Evolutionary conservation across 352 stramenopile genomes (phyloP).

Genomic region (Elongisporangium undulatum): DNA sequence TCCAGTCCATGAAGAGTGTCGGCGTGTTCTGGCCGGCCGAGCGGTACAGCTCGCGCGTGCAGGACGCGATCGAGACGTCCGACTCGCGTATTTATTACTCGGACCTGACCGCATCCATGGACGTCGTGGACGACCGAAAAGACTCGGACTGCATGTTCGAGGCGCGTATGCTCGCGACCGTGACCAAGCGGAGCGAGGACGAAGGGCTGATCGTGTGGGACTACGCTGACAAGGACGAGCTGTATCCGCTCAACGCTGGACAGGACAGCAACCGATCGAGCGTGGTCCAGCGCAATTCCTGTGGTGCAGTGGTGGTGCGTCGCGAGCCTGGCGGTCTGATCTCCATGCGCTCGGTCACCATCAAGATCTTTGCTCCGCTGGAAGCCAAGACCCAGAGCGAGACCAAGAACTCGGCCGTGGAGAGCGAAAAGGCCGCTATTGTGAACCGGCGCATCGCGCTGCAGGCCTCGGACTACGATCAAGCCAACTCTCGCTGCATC

Average conservation of each 20-base stretch:
- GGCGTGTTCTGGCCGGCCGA: constrained; percentile 53
- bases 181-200: constrained; percentile 14
- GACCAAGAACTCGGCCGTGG: constrained; percentile 1
- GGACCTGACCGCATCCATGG: constrained; percentile 36
- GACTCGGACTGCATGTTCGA: constrained; percentile 46
- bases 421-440: constrained; percentile 25
- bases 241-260: constrained; percentile 25
- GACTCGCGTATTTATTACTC: constrained; percentile 44
- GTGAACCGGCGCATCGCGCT: constrained; percentile 44
- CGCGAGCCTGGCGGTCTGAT: constrained; percentile 37
- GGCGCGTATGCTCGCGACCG: constrained; percentile 43
- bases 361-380: constrained; percentile 55
- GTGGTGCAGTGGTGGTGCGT: constrained; percentile 36
- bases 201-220: constrained; percentile 53
- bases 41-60: constrained; percentile 24
- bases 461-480: constrained; percentile 48
- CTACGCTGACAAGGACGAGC: constrained; percentile 61
- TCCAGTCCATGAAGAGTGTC: constrained; percentile 41
- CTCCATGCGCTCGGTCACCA: constrained; percentile 48
- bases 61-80: constrained; percentile 25
- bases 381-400: constrained; percentile 6
- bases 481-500: constrained; percentile 40
- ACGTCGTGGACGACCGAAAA: constrained; percentile 19
- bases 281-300: constrained; percentile 44
- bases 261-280: constrained; percentile 9